phyloP scores from a whole-genome alignment of 2,329 filamentous ascomycete species.

The Colletotrichum camelliae region DNA sequence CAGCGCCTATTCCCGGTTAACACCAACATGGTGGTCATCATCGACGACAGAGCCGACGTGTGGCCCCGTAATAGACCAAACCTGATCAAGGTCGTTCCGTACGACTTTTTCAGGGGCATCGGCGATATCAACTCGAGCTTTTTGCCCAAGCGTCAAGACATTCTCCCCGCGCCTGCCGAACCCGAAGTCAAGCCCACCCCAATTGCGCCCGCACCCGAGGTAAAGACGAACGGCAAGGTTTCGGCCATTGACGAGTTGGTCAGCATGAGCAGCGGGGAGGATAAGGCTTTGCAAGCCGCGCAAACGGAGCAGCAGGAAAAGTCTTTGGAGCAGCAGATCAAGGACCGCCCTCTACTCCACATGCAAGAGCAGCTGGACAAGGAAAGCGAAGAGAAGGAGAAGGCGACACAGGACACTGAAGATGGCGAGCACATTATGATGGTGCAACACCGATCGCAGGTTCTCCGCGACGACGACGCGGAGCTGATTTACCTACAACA shows the following conservation, averaged over 20 bases:
- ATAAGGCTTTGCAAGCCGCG: conserved; percentile 70
- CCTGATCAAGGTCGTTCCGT: conserved; percentile 91
- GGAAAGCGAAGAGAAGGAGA: conserved; percentile 72
- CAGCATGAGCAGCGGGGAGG: conserved; percentile 75
- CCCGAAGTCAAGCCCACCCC: neutral
- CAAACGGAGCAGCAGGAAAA: conserved; percentile 89
- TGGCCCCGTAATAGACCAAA: conserved; percentile 92
- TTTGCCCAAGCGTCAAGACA: conserved; percentile 76
- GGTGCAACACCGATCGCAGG: conserved; percentile 63
- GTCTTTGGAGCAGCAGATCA: conserved; percentile 85
- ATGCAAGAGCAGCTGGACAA: conserved; percentile 92
- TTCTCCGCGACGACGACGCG: conserved; percentile 86
- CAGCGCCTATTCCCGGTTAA: conserved; percentile 93
- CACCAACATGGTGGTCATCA: conserved; percentile 99
- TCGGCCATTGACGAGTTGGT: conserved; percentile 75
- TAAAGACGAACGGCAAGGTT: conserved; percentile 20
- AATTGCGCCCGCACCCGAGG: neutral
- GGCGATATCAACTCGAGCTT: conserved; percentile 99
- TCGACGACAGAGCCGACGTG: conserved; percentile 95
- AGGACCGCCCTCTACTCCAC: conserved; percentile 86
- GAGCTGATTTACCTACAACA: conserved; percentile 81
- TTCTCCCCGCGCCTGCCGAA: conserved; percentile 37
- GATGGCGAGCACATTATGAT: conserved; percentile 28
- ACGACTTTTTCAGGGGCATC: conserved; percentile 97
- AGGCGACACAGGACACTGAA: conserved; percentile 48